Evolutionary conservation across 2,329 filamentous ascomycete species (phyloP).

Genomic region (Thielaviopsis ethacetica): DNA sequence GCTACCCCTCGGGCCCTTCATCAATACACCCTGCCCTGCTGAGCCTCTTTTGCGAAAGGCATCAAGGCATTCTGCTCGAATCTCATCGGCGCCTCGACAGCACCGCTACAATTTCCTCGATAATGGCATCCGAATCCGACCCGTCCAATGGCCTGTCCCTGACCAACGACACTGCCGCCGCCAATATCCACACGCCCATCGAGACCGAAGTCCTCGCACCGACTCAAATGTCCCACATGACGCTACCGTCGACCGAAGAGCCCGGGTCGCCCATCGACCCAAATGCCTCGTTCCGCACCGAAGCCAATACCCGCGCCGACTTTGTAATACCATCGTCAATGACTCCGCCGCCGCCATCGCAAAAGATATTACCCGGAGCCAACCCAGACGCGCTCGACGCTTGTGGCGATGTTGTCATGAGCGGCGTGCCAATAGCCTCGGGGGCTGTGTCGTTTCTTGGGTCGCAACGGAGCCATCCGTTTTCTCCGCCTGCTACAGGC

Average conservation of each 20-base stretch:
- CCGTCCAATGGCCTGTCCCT: neutral
- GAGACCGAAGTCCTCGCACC: constrained; percentile 2
- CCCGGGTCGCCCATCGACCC: constrained; percentile 36
- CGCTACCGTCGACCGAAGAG: constrained; percentile 40
- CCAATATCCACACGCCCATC: neutral
- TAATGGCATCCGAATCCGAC: constrained; percentile 6
- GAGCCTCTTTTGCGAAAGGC: neutral
- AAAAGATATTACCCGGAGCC: constrained; percentile 1
- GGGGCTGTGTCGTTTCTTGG: neutral
- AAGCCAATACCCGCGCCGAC: constrained; percentile 29
- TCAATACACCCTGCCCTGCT: neutral
- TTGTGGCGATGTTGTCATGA: neutral
- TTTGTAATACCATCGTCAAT: constrained; percentile 38
- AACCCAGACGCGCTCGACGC: constrained; percentile 1
- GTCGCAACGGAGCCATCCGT: constrained; percentile 31
- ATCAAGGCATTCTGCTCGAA: neutral
- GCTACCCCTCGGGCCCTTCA: neutral
- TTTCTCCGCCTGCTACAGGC: constrained; percentile 36
- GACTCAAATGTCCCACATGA: constrained; percentile 27
- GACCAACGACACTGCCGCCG: neutral
- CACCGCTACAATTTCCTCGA: neutral
- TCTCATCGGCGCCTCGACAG: neutral
- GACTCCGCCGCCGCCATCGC: constrained; percentile 39
- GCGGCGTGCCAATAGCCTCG: neutral
- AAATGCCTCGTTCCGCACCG: constrained; percentile 31